These are phyloP conservation scores for Thuidium tamariscinum DNA, from an alignment of 225 moss, liverwort and hornwort genomes.

Conservation along the genomic window DNA sequence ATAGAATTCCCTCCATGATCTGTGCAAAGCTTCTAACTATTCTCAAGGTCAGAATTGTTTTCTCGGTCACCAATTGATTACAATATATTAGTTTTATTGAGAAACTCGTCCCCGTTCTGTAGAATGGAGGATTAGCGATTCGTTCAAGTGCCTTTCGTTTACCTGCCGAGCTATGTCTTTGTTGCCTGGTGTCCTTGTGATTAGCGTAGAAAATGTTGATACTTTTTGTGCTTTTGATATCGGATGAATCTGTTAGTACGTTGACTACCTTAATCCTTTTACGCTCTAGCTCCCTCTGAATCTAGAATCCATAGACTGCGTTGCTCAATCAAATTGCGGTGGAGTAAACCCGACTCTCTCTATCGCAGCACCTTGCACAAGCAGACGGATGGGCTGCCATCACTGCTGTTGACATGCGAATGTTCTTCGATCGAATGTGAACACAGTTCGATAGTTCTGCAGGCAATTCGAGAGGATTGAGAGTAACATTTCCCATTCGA, in stretches of 20 bases:
- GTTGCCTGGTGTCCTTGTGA: too few relatives aligned
- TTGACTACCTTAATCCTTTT: background rate
- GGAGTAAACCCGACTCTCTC: background rate
- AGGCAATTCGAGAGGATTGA: background rate
- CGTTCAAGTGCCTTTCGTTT: background rate
- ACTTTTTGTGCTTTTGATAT: too few relatives aligned
- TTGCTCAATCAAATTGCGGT: too few relatives aligned
- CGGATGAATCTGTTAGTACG: too few relatives aligned
- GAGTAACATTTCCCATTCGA: background rate
- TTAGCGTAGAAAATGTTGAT: too few relatives aligned
- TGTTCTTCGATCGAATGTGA: background rate
- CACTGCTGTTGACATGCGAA: background rate
- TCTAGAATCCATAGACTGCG: background rate
- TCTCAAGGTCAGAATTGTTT: background rate
- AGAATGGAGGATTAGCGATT: background rate
- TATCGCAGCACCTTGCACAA: too few relatives aligned
- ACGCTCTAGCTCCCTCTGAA: background rate
- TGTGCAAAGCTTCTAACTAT: background rate
- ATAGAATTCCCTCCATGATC: background rate
- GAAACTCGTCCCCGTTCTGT: background rate
- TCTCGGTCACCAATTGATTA: background rate
- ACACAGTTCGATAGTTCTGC: background rate
- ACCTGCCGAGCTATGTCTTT: background rate
- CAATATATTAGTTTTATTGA: background rate
- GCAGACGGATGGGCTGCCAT: too few relatives aligned